Evolutionary conservation across 345 rosid species (phyloP).

Genomic region (Balakata baccata): DNA sequence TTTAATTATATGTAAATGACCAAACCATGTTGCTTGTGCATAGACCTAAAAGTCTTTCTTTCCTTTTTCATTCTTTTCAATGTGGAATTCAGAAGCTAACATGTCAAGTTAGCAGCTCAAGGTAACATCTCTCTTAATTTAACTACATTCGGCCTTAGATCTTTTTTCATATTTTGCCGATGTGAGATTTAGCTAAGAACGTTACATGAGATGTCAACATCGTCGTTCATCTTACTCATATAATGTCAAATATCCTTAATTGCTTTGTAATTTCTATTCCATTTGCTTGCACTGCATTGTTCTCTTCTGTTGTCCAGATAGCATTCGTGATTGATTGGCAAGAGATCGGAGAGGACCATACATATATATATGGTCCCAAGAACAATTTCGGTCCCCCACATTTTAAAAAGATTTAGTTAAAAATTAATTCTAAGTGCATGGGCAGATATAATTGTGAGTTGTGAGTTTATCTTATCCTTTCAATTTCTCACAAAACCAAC

Average conservation of each 20-base stretch:
- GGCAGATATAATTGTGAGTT: background rate
- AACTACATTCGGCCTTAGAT: too few relatives aligned
- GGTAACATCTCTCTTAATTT: too few relatives aligned
- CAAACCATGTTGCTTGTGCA: too few relatives aligned
- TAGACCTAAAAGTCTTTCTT: too few relatives aligned
- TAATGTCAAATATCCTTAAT: background rate
- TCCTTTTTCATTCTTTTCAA: too few relatives aligned
- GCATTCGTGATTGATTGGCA: background rate
- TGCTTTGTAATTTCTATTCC: background rate
- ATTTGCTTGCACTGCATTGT: too few relatives aligned
- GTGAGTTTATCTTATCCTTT: background rate
- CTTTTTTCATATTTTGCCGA: too few relatives aligned
- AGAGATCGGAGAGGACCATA: background rate
- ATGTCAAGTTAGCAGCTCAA: too few relatives aligned
- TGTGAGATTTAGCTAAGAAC: too few relatives aligned
- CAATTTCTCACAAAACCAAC: background rate
- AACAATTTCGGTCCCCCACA: slow-evolving; percentile 5
- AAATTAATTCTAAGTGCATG: background rate
- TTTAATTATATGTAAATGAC: too few relatives aligned
- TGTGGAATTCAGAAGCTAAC: too few relatives aligned
- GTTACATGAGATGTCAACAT: background rate
- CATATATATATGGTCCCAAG: background rate
- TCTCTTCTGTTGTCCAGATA: background rate
- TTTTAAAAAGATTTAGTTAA: too few relatives aligned
- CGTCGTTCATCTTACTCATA: background rate